A percentile compares a stretch with the other conserved stretches of the same genome.
These are phyloP conservation scores for Physcomitrellopsis africana DNA, from an alignment of 225 moss, liverwort and hornwort species.

Conservation along the genomic window DNA sequence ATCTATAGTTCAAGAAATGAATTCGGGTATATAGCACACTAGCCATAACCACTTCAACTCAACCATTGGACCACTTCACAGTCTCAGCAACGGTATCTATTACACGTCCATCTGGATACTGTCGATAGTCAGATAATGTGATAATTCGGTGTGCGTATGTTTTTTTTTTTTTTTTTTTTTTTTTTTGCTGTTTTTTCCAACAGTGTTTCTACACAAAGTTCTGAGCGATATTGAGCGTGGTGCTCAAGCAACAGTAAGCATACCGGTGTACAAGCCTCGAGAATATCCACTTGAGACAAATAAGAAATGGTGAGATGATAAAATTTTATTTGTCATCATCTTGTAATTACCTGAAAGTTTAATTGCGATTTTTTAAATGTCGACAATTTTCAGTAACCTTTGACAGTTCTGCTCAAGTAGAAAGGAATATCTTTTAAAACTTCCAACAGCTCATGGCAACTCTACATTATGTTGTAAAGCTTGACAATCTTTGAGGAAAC, in stretches of 20 bases:
- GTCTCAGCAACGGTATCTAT: constrained; percentile 3
- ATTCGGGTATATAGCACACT: not conserved
- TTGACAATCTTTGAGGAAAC: constrained; percentile 65
- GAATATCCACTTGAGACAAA: constrained; percentile 45
- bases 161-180: not conserved
- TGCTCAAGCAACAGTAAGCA: constrained; percentile 38
- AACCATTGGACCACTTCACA: constrained; percentile 11
- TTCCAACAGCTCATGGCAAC: constrained; percentile 6
- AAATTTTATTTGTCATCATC: not conserved
- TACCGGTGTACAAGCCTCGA: constrained; percentile 53
- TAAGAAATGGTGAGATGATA: constrained; percentile 40
- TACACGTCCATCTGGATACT: not conserved
- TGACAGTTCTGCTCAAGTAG: constrained; percentile 1
- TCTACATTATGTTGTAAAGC: constrained; percentile 38
- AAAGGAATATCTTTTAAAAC: constrained; percentile 5
- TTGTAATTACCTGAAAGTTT: not conserved
- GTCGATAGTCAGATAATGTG: constrained; percentile 17
- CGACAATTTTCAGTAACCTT: constrained; percentile 4
- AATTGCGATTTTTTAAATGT: not conserved
- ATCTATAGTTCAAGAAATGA: not conserved
- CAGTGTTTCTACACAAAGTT: constrained; percentile 46
- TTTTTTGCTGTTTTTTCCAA: not conserved
- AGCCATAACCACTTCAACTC: not conserved
- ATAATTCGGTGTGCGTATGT: not conserved
- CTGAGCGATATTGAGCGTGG: constrained; percentile 39